phyloP scores from a whole-genome alignment of 768 basidiomycete genomes.

The Suillus paluster region DNA sequence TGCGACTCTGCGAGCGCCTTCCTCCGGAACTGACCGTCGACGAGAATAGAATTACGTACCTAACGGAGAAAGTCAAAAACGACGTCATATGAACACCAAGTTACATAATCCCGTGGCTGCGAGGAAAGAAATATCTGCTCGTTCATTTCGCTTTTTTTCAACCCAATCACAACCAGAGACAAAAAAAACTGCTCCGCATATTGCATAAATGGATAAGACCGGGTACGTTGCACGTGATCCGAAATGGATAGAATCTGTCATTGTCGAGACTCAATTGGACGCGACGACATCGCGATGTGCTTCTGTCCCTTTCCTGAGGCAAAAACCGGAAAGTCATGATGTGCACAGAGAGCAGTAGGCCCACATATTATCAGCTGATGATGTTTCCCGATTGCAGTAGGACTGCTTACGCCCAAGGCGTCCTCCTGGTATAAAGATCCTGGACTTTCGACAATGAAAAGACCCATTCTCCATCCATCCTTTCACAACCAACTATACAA shows the following conservation, averaged over 20 bases:
- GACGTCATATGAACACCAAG: too few species aligned
- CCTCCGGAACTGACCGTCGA: not conserved
- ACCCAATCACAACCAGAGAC: too few species aligned
- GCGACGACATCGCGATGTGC: too few species aligned
- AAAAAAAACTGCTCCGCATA: too few species aligned
- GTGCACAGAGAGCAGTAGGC: not conserved
- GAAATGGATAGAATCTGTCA: not conserved
- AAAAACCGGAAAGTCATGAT: constrained; percentile 11
- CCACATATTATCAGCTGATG: constrained; percentile 21
- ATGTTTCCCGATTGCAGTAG: constrained; percentile 9
- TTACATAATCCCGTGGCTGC: too few species aligned
- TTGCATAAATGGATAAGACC: constrained; percentile 3
- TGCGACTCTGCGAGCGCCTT: not conserved
- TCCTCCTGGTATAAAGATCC: constrained; percentile 27
- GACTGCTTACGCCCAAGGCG: constrained; percentile 8
- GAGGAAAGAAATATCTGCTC: too few species aligned
- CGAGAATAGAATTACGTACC: too few species aligned
- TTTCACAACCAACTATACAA: constrained; percentile 16
- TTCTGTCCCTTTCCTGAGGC: constrained; percentile 5
- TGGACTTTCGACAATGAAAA: not conserved
- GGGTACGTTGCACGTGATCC: constrained; percentile 17
- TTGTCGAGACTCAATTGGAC: not conserved
- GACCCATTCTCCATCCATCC: too few species aligned
- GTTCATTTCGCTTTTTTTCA: too few species aligned
- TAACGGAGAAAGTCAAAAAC: too few species aligned